Evolutionary conservation across 345 rosid genomes (phyloP), one percentile per base, ranked within the genome.

Genomic region (Euclidium syriacum): DNA sequence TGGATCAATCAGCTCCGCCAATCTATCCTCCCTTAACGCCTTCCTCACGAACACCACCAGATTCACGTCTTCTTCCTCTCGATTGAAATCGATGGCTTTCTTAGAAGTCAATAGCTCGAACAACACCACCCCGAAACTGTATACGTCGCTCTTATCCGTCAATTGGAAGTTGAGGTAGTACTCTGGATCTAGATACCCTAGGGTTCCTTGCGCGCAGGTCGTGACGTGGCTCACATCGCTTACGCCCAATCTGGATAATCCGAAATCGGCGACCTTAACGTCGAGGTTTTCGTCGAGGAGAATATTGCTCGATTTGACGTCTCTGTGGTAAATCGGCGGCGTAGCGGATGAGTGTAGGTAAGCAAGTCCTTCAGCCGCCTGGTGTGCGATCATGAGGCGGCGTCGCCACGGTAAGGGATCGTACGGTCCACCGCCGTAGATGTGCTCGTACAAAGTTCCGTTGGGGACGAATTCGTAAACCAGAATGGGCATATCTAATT

Each of bases 171-270:
- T 82, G 3, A 77, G 78, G 53, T 79, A 85, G 39, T 82, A 82
- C 26, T 85, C 90, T 0, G 83, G 87, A 61, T 85, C 90, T 3
- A 82, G 72, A 62, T 85, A 85, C 20, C 90, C 90, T 0, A 85
- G 62, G 0, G 87, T 85, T 0, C 90, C 85, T 47, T 85, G 90
- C 29, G 85, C 85, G 10, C 79, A 68, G 0, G 90, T 85, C 3
- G 72, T 70, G 27, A 85, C 74, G 34, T 85, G 91, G 19, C 79
- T 82, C 67, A 40, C 67, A 8, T 71, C 72, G 24, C 71, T 76
- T 27, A 69, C 64, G 15, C 78, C 80, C 4, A 82, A 51, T 64
- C 87, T 82, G 0, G 87, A 82, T 9, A 78, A 72, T 17, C 90
- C 85, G 0, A 85, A 85, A 58, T 85, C 87, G 0, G 87, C 64